phyloP scores from a whole-genome alignment of 345 rosid genomes.

The Rhizophora mangle region DNA sequence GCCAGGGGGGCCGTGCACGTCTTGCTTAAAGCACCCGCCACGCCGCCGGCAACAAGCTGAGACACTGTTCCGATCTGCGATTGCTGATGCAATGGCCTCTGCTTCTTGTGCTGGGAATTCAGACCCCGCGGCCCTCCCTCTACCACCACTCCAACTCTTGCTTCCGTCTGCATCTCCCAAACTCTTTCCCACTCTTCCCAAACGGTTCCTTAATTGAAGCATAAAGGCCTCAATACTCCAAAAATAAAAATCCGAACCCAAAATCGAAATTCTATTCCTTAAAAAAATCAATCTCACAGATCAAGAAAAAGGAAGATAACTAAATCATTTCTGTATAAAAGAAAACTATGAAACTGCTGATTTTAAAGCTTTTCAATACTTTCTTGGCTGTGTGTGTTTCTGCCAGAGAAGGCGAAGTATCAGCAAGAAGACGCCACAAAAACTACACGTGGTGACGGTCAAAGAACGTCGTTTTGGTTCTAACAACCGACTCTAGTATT shows the following conservation, averaged over 20 bases:
- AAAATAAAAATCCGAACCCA: not conserved
- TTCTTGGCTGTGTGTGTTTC: not conserved
- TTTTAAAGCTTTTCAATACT: not conserved
- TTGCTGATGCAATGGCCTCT: conserved; percentile 14
- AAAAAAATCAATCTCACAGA: too few relatives aligned
- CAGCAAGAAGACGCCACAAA: too few relatives aligned
- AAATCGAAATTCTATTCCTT: too few relatives aligned
- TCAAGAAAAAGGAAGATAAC: too few relatives aligned
- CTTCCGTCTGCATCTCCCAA: conserved; percentile 71
- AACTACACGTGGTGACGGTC: not conserved
- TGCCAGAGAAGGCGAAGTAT: not conserved
- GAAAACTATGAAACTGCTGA: not conserved
- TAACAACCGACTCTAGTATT: too few relatives aligned
- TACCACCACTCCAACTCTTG: conserved; percentile 69
- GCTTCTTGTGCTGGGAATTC: conserved; percentile 20
- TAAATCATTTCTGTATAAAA: too few relatives aligned
- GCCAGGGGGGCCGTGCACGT: conserved; percentile 36
- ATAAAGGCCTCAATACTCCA: not conserved
- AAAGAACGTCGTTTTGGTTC: not conserved
- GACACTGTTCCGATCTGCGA: conserved; percentile 27
- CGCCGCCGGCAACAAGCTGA: conserved; percentile 28
- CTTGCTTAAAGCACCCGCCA: conserved; percentile 32
- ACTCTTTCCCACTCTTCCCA: not conserved
- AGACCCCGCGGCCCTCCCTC: conserved; percentile 37
- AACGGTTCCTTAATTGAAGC: not conserved